phyloP scores from a whole-genome alignment of 2,329 filamentous ascomycete species.

The Hypoxylon sp. region DNA sequence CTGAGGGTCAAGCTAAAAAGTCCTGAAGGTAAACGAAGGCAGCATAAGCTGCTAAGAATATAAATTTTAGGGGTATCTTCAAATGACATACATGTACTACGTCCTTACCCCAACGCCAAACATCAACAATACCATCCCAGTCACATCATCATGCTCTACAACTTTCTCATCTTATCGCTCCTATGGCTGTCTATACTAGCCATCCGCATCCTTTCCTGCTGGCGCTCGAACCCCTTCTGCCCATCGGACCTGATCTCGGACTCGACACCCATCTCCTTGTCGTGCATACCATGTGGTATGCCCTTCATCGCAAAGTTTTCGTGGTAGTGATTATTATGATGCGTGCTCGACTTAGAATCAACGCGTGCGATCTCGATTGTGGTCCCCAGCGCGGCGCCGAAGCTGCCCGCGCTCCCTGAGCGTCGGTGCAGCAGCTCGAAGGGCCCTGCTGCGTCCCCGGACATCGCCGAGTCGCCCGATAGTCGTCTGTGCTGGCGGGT shows the following conservation, averaged over 20 bases:
- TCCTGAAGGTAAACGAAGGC: too few relatives aligned
- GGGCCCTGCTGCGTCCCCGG: neutral
- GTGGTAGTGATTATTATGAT: constrained; percentile 20
- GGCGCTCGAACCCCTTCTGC: constrained; percentile 39
- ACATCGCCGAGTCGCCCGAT: constrained; percentile 26
- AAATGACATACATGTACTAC: constrained; percentile 8
- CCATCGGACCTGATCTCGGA: constrained; percentile 42
- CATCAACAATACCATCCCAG: too few relatives aligned
- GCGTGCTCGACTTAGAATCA: neutral
- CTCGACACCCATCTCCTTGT: constrained; percentile 28
- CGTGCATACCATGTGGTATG: constrained; percentile 30
- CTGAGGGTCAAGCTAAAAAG: too few relatives aligned
- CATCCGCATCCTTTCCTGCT: constrained; percentile 36
- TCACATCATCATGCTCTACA: too few relatives aligned
- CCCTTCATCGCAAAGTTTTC: constrained; percentile 35
- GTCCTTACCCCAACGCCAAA: neutral
- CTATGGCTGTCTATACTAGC: constrained; percentile 2
- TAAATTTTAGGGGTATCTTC: constrained; percentile 23
- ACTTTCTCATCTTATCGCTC: too few relatives aligned
- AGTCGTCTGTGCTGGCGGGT: constrained; percentile 43
- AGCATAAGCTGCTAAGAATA: neutral
- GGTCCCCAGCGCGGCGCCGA: constrained; percentile 7
- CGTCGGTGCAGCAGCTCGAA: constrained; percentile 28
- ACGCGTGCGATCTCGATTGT: constrained; percentile 14
- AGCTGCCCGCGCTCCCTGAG: constrained; percentile 26